These are phyloP conservation scores for Tylopilus sp. DNA, from an alignment of 1,284 basidiomycete species.

Conservation along the genomic window DNA sequence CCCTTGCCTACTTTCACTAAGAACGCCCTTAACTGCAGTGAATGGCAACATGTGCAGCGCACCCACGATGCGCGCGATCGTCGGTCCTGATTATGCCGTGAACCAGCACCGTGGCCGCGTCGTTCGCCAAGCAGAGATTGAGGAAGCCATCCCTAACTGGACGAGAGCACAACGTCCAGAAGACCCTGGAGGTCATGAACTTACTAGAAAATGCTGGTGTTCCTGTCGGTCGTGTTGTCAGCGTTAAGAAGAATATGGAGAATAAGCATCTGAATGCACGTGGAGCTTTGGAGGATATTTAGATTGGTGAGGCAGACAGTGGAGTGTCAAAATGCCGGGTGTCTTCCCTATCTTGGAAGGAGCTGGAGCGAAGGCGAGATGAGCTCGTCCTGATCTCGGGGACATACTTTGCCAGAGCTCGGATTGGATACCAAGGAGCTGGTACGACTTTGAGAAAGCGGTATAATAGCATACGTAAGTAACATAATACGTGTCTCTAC, in stretches of 20 bases:
- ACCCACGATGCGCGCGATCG: constrained; percentile 70
- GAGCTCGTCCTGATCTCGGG: constrained; percentile 77
- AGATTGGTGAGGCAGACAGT: constrained; percentile 58
- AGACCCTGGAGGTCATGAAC: constrained; percentile 57
- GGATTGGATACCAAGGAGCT: constrained; percentile 59
- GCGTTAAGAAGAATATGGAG: constrained; percentile 70
- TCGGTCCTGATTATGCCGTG: constrained; percentile 63
- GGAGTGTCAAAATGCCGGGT: constrained; percentile 74
- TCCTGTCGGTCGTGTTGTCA: constrained; percentile 71
- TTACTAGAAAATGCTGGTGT: constrained; percentile 59
- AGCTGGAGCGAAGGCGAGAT: constrained; percentile 64
- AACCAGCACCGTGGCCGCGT: constrained; percentile 77
- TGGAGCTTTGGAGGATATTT: constrained; percentile 69
- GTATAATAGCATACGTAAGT: constrained; percentile 53
- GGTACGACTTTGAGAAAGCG: constrained; percentile 51
- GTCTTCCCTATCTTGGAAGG: constrained; percentile 72
- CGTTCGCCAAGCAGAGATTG: constrained; percentile 66
- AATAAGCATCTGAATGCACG: constrained; percentile 65
- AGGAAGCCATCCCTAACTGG: constrained; percentile 70
- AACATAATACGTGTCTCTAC: background rate
- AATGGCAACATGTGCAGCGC: constrained; percentile 77
- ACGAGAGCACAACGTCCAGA: constrained; percentile 56
- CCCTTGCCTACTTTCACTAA: constrained; percentile 64
- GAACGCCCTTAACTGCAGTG: constrained; percentile 68
- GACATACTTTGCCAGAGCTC: constrained; percentile 68